Evolutionary conservation across 169 alveolate genomes (phyloP), one percentile per base, ranked within the genome.

Genomic region (Plasmodium billcollinsi): DNA sequence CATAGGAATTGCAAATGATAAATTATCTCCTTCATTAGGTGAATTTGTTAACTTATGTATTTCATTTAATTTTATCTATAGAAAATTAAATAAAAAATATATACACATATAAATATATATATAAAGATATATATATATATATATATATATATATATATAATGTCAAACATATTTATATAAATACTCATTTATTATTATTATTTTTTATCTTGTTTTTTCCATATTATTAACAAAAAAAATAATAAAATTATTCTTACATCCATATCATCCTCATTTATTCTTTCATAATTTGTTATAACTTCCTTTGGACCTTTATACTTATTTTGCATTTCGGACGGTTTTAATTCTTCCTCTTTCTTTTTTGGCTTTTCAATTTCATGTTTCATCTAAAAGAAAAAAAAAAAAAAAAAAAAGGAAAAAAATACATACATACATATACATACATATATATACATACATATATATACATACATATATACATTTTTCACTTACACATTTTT

Each of bases 251-350:
- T 63, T 50, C 21, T 50, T 76, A 76, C 89, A 24, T 76, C 67
- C 89, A 76, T 76, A 39, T 76, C 89, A 3, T 76, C 71, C 18
- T 76, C 89, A 50, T 76, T 66, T 65, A 76, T 76, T 76, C 65
- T 73, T 43, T 76, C 89, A 76, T 14, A 63, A 50, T 76, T 76
- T 15, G 52, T 21, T 49, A 58, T 65, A 58, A 76, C 49, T 26
- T 76, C 89, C 6, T 76, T 76, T 7, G 61, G 67, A 20, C 67
- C 67, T 24, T 45, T 76, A 66, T 76, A 76, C 67, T 65, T 66
- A 39, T 50, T 76, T 39, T 76, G 61, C 59, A 20, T 15, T 14
- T 76, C 76, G 29, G 4, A 2, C 24, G 47, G 21, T 33, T 63
- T 54, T 3, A 33, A 49, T 39, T 66, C 76, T 18, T 65, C 11